Evolutionary conservation across 495 filamentous ascomycete species (phyloP).

Genomic region (Pyrenula aspistea): DNA sequence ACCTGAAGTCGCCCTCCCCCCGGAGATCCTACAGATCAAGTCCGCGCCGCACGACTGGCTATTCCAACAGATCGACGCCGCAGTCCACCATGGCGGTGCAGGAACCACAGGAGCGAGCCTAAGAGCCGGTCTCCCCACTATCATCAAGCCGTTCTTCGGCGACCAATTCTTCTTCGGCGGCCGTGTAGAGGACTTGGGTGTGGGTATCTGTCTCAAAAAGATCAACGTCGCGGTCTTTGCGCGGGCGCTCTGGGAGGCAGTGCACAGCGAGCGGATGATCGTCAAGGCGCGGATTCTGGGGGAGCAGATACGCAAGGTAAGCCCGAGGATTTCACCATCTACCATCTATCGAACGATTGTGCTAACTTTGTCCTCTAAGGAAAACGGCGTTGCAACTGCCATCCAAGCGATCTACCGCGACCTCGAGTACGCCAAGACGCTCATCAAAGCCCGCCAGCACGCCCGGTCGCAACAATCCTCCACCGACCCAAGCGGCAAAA

Average conservation of each 20-base stretch:
- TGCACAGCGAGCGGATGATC: conserved; percentile 80
- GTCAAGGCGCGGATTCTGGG: conserved; percentile 70
- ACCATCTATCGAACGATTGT: background rate
- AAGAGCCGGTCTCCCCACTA: conserved; percentile 82
- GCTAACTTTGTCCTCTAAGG: conserved; percentile 32
- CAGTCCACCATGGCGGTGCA: conserved; percentile 86
- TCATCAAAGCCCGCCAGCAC: conserved; percentile 53
- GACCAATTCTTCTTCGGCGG: conserved; percentile 94
- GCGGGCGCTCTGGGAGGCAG: conserved; percentile 83
- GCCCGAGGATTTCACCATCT: conserved; percentile 6
- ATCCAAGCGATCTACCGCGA: conserved; percentile 93
- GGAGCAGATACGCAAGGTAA: conserved; percentile 74
- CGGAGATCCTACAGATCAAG: conserved; percentile 76
- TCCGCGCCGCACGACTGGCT: conserved; percentile 95
- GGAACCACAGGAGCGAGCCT: conserved; percentile 93
- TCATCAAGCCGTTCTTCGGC: conserved; percentile 94
- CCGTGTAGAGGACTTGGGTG: conserved; percentile 82
- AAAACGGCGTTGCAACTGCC: conserved; percentile 78
- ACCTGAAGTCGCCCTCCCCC: conserved; percentile 61
- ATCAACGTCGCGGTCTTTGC: conserved; percentile 74
- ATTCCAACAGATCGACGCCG: conserved; percentile 87
- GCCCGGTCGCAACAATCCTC: conserved; percentile 30
- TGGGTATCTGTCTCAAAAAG: conserved; percentile 81
- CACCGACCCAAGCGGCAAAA: conserved; percentile 21
- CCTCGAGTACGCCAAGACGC: conserved; percentile 83